Base-by-base conservation (phyloP, 305 asterid species). In the Withania somnifera region DNA sequence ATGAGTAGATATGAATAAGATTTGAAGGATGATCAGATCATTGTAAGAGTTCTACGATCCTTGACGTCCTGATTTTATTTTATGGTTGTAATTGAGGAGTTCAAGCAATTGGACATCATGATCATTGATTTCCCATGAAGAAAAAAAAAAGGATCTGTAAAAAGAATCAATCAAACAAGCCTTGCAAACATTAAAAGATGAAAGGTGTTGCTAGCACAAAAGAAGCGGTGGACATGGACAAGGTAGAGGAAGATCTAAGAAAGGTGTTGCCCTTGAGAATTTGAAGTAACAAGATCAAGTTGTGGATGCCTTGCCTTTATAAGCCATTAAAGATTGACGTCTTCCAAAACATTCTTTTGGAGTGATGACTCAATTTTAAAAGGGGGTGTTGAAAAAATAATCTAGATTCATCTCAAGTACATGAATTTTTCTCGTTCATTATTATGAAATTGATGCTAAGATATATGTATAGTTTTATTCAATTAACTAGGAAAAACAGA, bases 61-160 rank as follows among this genome's bases (percentile, higher is more conserved):
- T 64, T 78, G 67, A 36, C 66, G 36, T 40, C 73, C 13, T 5
- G 1, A 63, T 78, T 83, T 53, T 40, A 78, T 40, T 52, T 51
- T 42, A 67, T 67, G 17, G 40, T 67, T 24, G 68, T 77, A 56
- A 80, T 36, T 50, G 79, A 83, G 82, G 79, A 81, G 63, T 61
- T 82, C 45, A 78, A 83, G 6, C 81, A 83, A 11, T 73, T 81
- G 45, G 80, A 64, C 73, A 76, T 45, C 24, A 63, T 78, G 80
- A 82, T 64, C 8, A 24, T 34, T 20, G 28, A 66, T 66, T n/a
- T n/a, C n/a, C 76, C 28, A 34, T 34, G 26, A 66, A 66, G 76
- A 66, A 66, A 64, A 66, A 66, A 2, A 24, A 63, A 28, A 63
- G 30, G 47, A 34, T 42, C 76, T 3, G 15, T 34, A 66, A n/a